Evolutionary conservation across 768 basidiomycete species (phyloP), one percentile per base, ranked within the genome.

Genomic region (Favolaschia claudopus): DNA sequence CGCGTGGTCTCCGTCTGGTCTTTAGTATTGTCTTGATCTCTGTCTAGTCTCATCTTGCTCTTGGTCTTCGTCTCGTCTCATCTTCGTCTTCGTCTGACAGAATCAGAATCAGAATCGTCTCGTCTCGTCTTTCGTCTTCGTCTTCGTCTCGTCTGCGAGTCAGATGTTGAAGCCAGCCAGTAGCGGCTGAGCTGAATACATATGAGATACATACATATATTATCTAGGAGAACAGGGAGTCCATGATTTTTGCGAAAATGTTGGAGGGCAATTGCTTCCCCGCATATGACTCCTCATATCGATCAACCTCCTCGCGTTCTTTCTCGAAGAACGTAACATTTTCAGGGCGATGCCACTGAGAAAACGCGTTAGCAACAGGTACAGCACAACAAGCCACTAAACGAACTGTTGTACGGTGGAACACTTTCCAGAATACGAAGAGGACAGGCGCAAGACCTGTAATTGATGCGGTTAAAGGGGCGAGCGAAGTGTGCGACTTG

Each of bases 351-450:
- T 73, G 76, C 76, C 78, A 81, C 82, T 84, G 55, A 20, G 36
- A 46, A 10, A 37, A n/a, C 39, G 29, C 10, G 33, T 34, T 29
- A 36, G 24, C 10, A 2, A 13, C 28, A 22, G 17, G 19, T 22
- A 22, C 17, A 37, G 12, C 20, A 25, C 2, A 17, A 6, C 20
- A 12, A 17, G 17, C 7, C 15, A 43, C 5, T 13, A 34, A 17
- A 62, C 75, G 38, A 45, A 81, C 83, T 67, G 76, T 55, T 25
- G 81, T 79, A 42, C 68, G 70, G 53, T 75, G 71, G 37, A 72
- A 62, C n/a, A 82, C 34, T 64, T 83, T 83, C 81, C 81, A 83
- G 51, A 68, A 72, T 0, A 81, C 38, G 63, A 80, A 84, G 5
- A 82, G 70, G 3, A 78, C 56, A 5, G 82, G 81, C 5, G 76